Evolutionary conservation across 2,329 filamentous ascomycete species (phyloP), one percentile per base, ranked within the genome.

Genomic region (Epichloe baconii): DNA sequence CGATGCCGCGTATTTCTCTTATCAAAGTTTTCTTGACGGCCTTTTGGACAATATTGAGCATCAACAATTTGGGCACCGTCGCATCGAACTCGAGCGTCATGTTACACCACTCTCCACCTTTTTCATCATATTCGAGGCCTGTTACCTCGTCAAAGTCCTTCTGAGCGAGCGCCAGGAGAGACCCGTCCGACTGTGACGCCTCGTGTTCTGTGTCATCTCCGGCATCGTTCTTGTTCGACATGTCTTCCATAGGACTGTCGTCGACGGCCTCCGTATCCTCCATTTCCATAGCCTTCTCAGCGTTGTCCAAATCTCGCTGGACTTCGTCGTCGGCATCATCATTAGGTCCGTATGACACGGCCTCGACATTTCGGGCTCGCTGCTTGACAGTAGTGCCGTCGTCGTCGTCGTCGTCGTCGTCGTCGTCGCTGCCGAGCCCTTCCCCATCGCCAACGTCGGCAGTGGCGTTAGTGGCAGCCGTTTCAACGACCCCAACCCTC

Each of bases 311-410:
- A 52, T 78, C 75, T 49, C 73, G 72, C 59, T 85, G 82, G 50
- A 94, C 81, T 37, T 78, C 82, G 57, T 88, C 79, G 62, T 97
- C 93, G 4, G 91, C 91, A 5, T 95, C 90, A 62, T 97, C 93
- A 45, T 95, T 94, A 36, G 84, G 87, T 40, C 88, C 91, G 59
- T 96, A 97, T 14, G 88, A 93, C 2, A 91, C 83, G 34, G 85
- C 86, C 67, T 95, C 86, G 49, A 78, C 74, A 41, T 86, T 83
- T 64, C 95, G 93, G 44, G 82, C 80, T 59, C 78, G 80, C 61
- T 82, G 77, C 69, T 88, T 94, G 58, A 80, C 80, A 55, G 77
- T 80, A 4, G 82, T 90, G 23, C 23, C 23, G 47, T 79, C 88
- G 62, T 94, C 87, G 52, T 82, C 83, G 50, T 93, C 90, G 44